Evolutionary conservation across 768 basidiomycete species (phyloP).

Genomic region (Tricholoma saponaceum): DNA sequence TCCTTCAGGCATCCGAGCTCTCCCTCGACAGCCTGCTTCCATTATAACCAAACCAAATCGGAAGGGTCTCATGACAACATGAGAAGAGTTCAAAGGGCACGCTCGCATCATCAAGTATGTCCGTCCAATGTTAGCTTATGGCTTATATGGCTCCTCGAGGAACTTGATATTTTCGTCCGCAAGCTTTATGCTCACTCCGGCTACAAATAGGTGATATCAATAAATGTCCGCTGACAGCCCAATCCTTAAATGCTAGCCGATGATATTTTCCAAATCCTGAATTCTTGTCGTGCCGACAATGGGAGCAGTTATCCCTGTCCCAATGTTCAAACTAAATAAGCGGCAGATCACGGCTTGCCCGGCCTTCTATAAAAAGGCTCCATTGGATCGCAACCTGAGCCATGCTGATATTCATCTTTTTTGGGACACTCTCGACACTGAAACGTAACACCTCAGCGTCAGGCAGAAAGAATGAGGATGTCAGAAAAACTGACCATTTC

Average conservation of each 20-base stretch:
- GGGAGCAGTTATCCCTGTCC: conserved; percentile 46
- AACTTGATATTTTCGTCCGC: too few relatives aligned
- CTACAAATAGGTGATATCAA: too few relatives aligned
- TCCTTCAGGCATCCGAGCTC: too few relatives aligned
- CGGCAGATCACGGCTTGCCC: background rate
- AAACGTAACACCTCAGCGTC: background rate
- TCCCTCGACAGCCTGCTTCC: too few relatives aligned
- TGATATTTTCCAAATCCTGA: conserved; percentile 27
- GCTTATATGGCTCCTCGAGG: too few relatives aligned
- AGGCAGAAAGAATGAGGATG: background rate
- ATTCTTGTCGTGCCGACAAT: conserved; percentile 44
- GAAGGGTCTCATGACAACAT: too few relatives aligned
- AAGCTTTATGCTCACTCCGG: too few relatives aligned
- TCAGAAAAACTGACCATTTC: conserved; percentile 4
- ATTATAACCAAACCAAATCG: too few relatives aligned
- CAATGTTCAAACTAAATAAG: background rate
- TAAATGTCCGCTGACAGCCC: too few relatives aligned
- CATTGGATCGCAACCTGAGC: conserved; percentile 54
- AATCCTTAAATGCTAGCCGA: background rate
- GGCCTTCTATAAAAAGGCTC: conserved; percentile 40
- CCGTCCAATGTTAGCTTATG: too few relatives aligned
- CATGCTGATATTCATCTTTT: conserved; percentile 49
- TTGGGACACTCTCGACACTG: conserved; percentile 35
- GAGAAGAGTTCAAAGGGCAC: too few relatives aligned
- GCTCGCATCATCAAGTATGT: too few relatives aligned